Percentiles rank a stretch among this genome's conserved stretches.
Evolutionary conservation across 345 rosid species (phyloP).

Genomic region (Eucalyptus caleyi): DNA sequence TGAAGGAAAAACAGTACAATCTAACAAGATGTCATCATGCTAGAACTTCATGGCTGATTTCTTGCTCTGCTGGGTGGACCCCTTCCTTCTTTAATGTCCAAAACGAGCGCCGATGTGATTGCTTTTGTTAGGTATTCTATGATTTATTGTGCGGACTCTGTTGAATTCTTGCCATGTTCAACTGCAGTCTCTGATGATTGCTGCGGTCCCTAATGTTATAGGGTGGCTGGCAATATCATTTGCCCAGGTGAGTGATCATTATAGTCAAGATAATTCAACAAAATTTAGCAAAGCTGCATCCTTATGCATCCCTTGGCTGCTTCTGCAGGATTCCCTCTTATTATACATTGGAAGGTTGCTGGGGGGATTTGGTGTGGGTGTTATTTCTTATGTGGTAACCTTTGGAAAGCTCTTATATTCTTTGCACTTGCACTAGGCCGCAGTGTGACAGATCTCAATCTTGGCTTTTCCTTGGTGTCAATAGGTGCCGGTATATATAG

Average conservation of each 20-base stretch:
- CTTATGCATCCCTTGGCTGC: background rate
- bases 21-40: background rate
- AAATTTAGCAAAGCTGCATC: no score
- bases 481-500: slow-evolving; percentile 76
- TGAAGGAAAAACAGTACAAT: background rate
- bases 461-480: background rate
- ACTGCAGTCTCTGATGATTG: slow-evolving; percentile 58
- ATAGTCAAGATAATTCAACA: background rate
- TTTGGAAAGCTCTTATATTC: background rate
- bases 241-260: slow-evolving; percentile 34
- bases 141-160: slow-evolving; percentile 6
- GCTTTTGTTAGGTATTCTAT: background rate
- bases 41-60: background rate
- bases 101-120: background rate
- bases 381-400: slow-evolving; percentile 59
- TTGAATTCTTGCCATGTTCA: slow-evolving; percentile 21
- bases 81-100: background rate
- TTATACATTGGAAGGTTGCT: slow-evolving; percentile 68
- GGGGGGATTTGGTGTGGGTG: slow-evolving; percentile 74
- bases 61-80: background rate
- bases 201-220: slow-evolving; percentile 60
- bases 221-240: slow-evolving; percentile 67
- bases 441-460: background rate
- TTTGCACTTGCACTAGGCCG: background rate
- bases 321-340: slow-evolving; percentile 49